phyloP scores from a whole-genome alignment of 306 rosid genomes.

The Prunus padus region DNA sequence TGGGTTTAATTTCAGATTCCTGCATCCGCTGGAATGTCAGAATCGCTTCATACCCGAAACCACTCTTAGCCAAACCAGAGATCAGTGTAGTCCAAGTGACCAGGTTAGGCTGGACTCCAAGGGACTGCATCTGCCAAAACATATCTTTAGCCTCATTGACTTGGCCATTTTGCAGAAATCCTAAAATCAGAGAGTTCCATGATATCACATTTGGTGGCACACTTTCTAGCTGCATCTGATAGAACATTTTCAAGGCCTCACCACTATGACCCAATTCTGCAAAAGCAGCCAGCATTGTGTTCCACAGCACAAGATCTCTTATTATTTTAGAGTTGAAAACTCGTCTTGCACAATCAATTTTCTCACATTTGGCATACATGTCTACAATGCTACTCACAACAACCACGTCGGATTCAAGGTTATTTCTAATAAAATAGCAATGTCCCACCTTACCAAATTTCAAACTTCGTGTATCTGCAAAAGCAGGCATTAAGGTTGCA shows the following conservation, averaged over 20 bases:
- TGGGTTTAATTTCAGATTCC: constrained; percentile 57
- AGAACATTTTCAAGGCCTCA: constrained; percentile 72
- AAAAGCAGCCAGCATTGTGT: constrained; percentile 70
- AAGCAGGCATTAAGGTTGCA: constrained; percentile 60
- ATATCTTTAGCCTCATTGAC: constrained; percentile 58
- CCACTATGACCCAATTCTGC: constrained; percentile 72
- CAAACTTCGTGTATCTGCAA: constrained; percentile 51
- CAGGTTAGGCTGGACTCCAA: constrained; percentile 51
- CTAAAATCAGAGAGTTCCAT: constrained; percentile 72
- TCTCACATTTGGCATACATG: constrained; percentile 77
- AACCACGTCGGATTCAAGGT: constrained; percentile 56
- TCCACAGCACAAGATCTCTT: constrained; percentile 75
- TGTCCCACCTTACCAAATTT: constrained; percentile 66
- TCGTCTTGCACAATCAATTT: constrained; percentile 49
- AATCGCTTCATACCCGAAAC: constrained; percentile 52
- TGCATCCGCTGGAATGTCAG: constrained; percentile 55
- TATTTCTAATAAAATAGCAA: constrained; percentile 61
- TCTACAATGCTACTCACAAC: constrained; percentile 56
- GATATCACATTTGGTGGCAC: constrained; percentile 66
- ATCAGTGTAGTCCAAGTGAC: constrained; percentile 77
- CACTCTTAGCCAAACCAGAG: constrained; percentile 67
- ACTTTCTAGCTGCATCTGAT: constrained; percentile 72
- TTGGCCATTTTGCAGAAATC: constrained; percentile 69
- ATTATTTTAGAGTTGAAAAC: constrained; percentile 39
- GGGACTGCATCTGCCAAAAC: constrained; percentile 62